A percentile compares a stretch with the other conserved stretches of the same genome.
Evolutionary conservation across 2,329 filamentous ascomycete genomes (phyloP).

Genomic region (Botrytis elliptica): DNA sequence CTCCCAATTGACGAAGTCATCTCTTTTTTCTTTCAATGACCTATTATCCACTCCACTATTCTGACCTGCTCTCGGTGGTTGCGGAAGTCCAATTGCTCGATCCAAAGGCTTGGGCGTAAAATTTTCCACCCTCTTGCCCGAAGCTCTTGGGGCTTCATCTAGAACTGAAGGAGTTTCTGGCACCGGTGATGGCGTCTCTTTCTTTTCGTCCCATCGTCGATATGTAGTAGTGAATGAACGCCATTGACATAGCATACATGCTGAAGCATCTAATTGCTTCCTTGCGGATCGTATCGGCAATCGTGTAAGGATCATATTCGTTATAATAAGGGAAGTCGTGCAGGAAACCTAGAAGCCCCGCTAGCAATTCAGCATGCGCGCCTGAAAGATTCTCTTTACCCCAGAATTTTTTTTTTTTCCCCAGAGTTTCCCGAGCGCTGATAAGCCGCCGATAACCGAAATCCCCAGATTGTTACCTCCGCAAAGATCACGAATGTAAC

Average conservation of each 20-base stretch:
- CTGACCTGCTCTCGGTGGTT: constrained; percentile 72
- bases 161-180: constrained; percentile 45
- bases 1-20: constrained; percentile 82
- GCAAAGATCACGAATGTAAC: constrained; percentile 2
- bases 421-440: constrained; percentile 10
- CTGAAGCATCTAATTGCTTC: constrained; percentile 33
- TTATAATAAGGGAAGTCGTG: background rate
- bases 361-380: background rate
- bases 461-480: constrained; percentile 25
- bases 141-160: constrained; percentile 58
- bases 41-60: constrained; percentile 76
- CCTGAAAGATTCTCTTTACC: constrained; percentile 6
- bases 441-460: constrained; percentile 28
- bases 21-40: constrained; percentile 63
- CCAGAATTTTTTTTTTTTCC: constrained; percentile 5
- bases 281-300: constrained; percentile 27
- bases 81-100: constrained; percentile 78
- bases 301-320: constrained; percentile 35
- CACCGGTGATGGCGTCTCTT: constrained; percentile 21
- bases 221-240: constrained; percentile 50
- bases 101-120: constrained; percentile 60
- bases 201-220: constrained; percentile 39
- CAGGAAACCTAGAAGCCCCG: background rate
- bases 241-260: constrained; percentile 54
- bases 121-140: constrained; percentile 53